phyloP scores from a whole-genome alignment of 495 filamentous ascomycete genomes.

The Tuber indicum region DNA sequence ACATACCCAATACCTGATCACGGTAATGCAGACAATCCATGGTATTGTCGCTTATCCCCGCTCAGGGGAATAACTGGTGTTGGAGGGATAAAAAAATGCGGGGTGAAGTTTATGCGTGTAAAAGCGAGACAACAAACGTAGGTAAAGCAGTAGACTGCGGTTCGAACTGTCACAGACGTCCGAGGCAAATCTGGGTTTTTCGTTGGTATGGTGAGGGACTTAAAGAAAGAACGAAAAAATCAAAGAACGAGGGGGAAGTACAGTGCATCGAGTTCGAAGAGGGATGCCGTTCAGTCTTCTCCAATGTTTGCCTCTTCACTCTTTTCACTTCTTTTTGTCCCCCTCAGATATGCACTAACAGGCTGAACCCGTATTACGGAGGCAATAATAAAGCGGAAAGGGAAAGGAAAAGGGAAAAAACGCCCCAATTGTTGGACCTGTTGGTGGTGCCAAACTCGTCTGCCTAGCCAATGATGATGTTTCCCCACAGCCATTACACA shows the following conservation, averaged over 20 bases:
- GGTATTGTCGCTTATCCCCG: neutral
- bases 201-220: neutral
- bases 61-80: neutral
- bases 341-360: neutral
- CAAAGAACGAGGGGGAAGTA: neutral
- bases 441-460: neutral
- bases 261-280: neutral
- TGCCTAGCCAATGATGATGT: constrained; percentile 2
- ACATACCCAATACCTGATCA: constrained; percentile 1
- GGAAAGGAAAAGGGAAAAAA: neutral
- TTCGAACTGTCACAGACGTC: neutral
- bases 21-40: constrained; percentile 5
- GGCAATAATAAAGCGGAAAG: neutral
- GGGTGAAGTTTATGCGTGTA: neutral
- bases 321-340: neutral
- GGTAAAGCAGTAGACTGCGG: neutral
- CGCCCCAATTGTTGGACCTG: neutral
- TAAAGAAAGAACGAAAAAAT: neutral
- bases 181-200: neutral
- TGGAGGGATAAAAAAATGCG: neutral
- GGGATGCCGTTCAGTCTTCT: neutral
- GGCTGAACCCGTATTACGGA: neutral
- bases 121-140: neutral
- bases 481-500: neutral
- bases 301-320: constrained; percentile 1